phyloP scores from a whole-genome alignment of 2,329 filamentous ascomycete genomes.

The Teratosphaeria viscida region DNA sequence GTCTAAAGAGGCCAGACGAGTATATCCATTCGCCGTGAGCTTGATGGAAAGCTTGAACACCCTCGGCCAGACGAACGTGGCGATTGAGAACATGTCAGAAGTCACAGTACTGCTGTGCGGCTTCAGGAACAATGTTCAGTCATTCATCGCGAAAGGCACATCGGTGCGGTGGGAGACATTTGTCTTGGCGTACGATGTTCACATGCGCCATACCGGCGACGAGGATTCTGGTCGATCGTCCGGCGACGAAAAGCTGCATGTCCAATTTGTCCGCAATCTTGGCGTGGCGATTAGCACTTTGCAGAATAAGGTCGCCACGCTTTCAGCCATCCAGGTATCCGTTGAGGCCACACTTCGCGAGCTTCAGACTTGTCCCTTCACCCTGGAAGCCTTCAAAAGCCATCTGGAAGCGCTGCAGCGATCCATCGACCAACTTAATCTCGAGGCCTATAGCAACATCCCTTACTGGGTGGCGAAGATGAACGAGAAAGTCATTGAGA shows the following conservation, averaged over 20 bases:
- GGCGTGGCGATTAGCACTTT: constrained; percentile 76
- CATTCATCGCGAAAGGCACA: constrained; percentile 73
- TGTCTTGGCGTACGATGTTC: constrained; percentile 89
- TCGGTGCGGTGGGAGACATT: constrained; percentile 96
- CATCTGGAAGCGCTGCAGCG: constrained; percentile 79
- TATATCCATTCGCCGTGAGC: constrained; percentile 95
- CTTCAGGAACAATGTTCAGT: constrained; percentile 83
- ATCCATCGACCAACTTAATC: constrained; percentile 87
- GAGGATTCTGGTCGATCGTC: constrained; percentile 9
- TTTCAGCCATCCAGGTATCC: constrained; percentile 69
- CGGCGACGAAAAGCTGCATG: constrained; percentile 46
- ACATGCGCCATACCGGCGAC: constrained; percentile 52
- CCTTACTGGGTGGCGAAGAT: constrained; percentile 79
- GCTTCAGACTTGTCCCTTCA: constrained; percentile 75
- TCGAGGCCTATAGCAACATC: constrained; percentile 93
- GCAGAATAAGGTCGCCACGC: constrained; percentile 72
- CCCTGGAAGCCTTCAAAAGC: constrained; percentile 64
- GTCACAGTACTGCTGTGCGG: constrained; percentile 81
- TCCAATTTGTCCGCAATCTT: constrained; percentile 92
- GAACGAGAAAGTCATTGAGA: constrained; percentile 74
- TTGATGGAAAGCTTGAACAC: constrained; percentile 98
- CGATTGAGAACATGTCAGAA: constrained; percentile 75
- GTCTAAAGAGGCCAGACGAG: constrained; percentile 95
- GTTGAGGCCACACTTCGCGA: constrained; percentile 74
- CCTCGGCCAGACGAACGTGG: constrained; percentile 74